These are phyloP conservation scores for Saccharomyces paradoxus DNA, from an alignment of 805 yeast species.

Conservation along the genomic window DNA sequence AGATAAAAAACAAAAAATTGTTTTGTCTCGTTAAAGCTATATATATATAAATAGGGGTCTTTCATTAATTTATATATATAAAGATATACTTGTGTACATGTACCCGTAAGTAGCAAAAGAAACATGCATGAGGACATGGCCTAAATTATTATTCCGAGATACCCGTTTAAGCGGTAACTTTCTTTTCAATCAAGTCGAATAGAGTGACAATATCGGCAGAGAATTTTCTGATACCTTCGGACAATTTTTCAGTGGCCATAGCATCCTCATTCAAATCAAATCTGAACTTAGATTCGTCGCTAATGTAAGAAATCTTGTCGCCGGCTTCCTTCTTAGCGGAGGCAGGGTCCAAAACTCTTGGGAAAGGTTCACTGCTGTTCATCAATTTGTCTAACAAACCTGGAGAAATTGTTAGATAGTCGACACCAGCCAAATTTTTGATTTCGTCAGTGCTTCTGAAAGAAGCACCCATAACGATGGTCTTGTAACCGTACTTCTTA, in stretches of 20 bases:
- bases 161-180: slow-evolving; percentile 35
- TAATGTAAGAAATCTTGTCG: slow-evolving; percentile 67
- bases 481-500: slow-evolving; percentile 90
- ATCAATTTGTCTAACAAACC: slow-evolving; percentile 77
- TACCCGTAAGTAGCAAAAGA: neutral
- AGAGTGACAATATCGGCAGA: slow-evolving; percentile 86
- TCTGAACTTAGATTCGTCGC: slow-evolving; percentile 85
- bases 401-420: slow-evolving; percentile 90
- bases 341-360: slow-evolving; percentile 66
- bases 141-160: neutral
- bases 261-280: slow-evolving; percentile 87
- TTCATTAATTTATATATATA: slow-evolving; percentile 1
- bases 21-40: neutral
- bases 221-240: slow-evolving; percentile 96
- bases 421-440: slow-evolving; percentile 92
- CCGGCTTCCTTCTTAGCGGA: slow-evolving; percentile 42
- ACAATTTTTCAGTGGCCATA: slow-evolving; percentile 94
- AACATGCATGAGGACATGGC: neutral
- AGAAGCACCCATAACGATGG: slow-evolving; percentile 99
- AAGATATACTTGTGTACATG: neutral
- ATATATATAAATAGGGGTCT: neutral
- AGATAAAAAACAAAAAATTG: neutral
- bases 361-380: slow-evolving; percentile 68
- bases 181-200: slow-evolving; percentile 54
- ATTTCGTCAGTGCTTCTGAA: slow-evolving; percentile 95